Percentiles rank a stretch among this genome's conserved stretches.
These are phyloP conservation scores for Pilasporangium apinafurcum DNA, from an alignment of 352 stramenopile genomes.

Conservation along the genomic window DNA sequence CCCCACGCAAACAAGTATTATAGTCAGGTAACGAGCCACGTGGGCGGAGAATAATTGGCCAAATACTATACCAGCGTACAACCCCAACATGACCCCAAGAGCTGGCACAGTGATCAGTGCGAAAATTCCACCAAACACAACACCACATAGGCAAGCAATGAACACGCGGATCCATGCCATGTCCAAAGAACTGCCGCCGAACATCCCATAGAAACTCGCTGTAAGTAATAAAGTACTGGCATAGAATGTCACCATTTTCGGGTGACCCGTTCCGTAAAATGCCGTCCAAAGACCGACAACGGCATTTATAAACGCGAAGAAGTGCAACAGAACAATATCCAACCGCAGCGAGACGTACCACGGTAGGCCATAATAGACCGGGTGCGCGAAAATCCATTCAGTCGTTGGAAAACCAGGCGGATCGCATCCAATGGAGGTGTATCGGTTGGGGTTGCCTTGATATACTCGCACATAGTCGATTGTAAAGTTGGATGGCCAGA, in stretches of 20 bases:
- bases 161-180: constrained; percentile 61
- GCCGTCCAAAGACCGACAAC: constrained; percentile 43
- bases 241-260: constrained; percentile 47
- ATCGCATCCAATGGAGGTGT: constrained; percentile 92
- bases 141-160: constrained; percentile 61
- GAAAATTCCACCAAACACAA: constrained; percentile 64
- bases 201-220: constrained; percentile 61
- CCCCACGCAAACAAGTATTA: constrained; percentile 29
- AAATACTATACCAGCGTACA: constrained; percentile 52
- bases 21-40: constrained; percentile 48
- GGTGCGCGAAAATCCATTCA: constrained; percentile 89
- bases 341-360: constrained; percentile 75
- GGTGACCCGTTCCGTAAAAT: constrained; percentile 45
- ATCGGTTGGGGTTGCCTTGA: constrained; percentile 86
- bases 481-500: constrained; percentile 89
- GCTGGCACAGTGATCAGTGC: constrained; percentile 52
- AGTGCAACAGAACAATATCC: constrained; percentile 25
- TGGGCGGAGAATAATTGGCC: constrained; percentile 68
- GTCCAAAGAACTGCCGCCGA: constrained; percentile 40
- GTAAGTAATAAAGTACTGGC: constrained; percentile 54
- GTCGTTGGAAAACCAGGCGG: constrained; percentile 86
- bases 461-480: constrained; percentile 96
- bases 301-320: constrained; percentile 60
- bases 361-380: constrained; percentile 73
- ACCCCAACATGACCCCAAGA: constrained; percentile 54